Evolutionary conservation across 352 stramenopile species (phyloP).

Genomic region (Globisporangium polare): DNA sequence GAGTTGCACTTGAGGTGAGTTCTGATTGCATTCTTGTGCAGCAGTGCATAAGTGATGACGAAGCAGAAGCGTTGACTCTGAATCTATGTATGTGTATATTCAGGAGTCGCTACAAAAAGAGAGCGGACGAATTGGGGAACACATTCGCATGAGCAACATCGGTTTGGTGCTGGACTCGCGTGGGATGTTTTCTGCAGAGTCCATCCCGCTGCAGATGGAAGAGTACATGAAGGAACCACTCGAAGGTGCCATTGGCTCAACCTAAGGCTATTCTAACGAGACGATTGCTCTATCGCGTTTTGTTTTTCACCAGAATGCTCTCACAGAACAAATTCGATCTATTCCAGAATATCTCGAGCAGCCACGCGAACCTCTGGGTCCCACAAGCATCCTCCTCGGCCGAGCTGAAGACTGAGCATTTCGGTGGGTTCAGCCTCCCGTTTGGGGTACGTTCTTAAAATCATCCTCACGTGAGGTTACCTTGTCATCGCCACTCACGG

Average conservation of each 20-base stretch:
- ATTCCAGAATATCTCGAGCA: constrained; percentile 6
- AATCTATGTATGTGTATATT: background rate
- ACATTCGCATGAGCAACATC: constrained; percentile 49
- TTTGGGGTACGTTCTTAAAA: constrained; percentile 2
- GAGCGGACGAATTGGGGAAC: constrained; percentile 38
- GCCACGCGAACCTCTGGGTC: constrained; percentile 11
- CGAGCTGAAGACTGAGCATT: background rate
- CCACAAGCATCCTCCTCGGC: constrained; percentile 1
- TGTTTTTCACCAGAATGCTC: constrained; percentile 12
- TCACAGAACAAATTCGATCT: constrained; percentile 10
- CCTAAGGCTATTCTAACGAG: background rate
- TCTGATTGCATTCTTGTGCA: background rate
- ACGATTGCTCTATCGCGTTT: background rate
- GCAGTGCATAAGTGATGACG: background rate
- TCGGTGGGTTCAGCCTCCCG: background rate
- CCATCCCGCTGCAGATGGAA: constrained; percentile 29
- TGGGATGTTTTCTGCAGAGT: constrained; percentile 29
- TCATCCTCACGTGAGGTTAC: background rate
- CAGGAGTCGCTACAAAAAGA: constrained; percentile 1
- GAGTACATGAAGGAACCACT: constrained; percentile 22
- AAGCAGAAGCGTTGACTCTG: background rate
- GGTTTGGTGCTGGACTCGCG: constrained; percentile 33
- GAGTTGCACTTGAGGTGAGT: constrained; percentile 17
- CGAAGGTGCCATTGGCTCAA: background rate
- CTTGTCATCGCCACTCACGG: background rate